Conservation (phyloP, 306 rosid species). For the Gastrolobium bilobum region DNA sequence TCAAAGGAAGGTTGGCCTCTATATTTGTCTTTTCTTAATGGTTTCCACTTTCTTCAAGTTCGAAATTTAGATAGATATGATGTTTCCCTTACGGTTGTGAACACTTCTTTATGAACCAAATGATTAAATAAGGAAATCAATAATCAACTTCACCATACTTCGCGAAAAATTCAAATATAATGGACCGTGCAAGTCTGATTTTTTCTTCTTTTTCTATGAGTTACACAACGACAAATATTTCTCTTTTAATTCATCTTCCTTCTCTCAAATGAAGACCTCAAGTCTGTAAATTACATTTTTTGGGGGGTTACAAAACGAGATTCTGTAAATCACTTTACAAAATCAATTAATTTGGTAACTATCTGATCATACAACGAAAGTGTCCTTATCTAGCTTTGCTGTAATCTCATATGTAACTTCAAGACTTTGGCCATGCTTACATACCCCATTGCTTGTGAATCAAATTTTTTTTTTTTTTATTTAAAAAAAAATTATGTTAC, state of each 20-base stretch:
- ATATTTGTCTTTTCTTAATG: not conserved
- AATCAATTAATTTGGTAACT: not conserved
- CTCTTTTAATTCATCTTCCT: not conserved
- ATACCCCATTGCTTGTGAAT: not conserved
- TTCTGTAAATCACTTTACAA: not conserved
- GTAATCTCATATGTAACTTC: not conserved
- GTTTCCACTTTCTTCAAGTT: conserved; percentile 17
- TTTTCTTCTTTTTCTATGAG: not conserved
- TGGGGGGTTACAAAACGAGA: too few relatives aligned
- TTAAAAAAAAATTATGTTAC: not conserved
- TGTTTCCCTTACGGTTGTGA: not conserved
- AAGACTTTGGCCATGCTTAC: not conserved
- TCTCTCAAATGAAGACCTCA: not conserved
- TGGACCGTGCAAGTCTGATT: not conserved
- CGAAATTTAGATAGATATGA: conserved; percentile 1
- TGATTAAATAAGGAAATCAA: conserved; percentile 48
- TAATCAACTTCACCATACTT: conserved; percentile 24
- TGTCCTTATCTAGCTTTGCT: not conserved
- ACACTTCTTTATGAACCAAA: conserved; percentile 35
- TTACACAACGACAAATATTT: not conserved
- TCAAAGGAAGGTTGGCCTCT: not conserved
- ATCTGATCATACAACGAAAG: not conserved
- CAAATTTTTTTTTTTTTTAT: not conserved
- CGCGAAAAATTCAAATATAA: conserved; percentile 11
- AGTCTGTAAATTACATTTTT: not conserved